Percentiles rank a stretch among this genome's conserved stretches.
Evolutionary conservation across 805 yeast genomes (phyloP).

Genomic region (Hemisphaericaspora nanyangensis): DNA sequence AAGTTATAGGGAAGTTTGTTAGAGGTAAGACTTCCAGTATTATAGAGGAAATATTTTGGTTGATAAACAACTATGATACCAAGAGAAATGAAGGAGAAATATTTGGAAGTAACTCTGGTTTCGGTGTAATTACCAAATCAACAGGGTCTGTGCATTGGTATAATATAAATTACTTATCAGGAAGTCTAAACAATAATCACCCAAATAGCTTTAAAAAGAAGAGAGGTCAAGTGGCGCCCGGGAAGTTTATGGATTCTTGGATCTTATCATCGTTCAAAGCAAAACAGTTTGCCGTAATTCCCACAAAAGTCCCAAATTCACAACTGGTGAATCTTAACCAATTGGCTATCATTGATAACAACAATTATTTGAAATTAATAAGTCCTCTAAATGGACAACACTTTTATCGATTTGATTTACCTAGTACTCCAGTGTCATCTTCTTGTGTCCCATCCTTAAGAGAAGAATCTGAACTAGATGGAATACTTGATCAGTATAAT

Average conservation of each 20-base stretch:
- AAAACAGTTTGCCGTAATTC: constrained; percentile 23
- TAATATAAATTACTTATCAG: constrained; percentile 39
- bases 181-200: constrained; percentile 23
- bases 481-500: no score
- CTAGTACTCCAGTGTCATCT: constrained; percentile 20
- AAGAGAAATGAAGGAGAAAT: constrained; percentile 7
- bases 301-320: constrained; percentile 10
- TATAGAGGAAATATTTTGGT: constrained; percentile 53
- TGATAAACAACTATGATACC: constrained; percentile 30
- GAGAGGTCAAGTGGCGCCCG: not conserved
- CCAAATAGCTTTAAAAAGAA: constrained; percentile 22
- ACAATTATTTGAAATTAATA: constrained; percentile 27
- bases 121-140: constrained; percentile 50
- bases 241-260: constrained; percentile 40
- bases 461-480: not conserved
- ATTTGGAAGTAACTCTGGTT: constrained; percentile 32
- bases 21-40: constrained; percentile 63
- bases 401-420: constrained; percentile 39
- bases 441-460: not conserved
- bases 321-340: constrained; percentile 19
- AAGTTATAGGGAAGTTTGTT: constrained; percentile 52
- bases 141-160: constrained; percentile 66
- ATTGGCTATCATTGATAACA: constrained; percentile 30
- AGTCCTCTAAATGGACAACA: constrained; percentile 37
- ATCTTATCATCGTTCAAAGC: constrained; percentile 39